Conservation (phyloP, 441 rosid species). For the Arabidopsis hybrid region DNA sequence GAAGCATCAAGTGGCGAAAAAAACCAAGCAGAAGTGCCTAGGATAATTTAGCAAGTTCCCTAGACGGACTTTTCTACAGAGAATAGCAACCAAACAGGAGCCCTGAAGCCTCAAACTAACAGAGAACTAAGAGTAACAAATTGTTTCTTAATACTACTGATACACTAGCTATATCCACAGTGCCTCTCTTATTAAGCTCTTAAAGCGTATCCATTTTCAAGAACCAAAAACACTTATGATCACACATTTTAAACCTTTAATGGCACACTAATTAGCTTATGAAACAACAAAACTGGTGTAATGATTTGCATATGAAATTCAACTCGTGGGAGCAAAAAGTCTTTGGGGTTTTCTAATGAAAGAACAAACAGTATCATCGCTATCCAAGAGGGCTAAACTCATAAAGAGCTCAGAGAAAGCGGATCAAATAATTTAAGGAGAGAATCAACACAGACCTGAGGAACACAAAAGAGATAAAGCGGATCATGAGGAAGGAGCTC, state of each 20-base stretch:
- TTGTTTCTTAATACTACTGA: neutral
- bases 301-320: neutral
- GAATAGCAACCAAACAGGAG: slow-evolving; percentile 10
- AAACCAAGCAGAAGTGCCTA: slow-evolving; percentile 10
- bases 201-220: neutral
- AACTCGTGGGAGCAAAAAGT: no score
- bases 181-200: neutral
- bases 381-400: slow-evolving; percentile 1
- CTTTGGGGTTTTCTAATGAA: no score
- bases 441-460: slow-evolving; percentile 32
- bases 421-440: neutral
- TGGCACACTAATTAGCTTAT: no score
- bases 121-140: neutral
- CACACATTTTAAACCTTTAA: slow-evolving; percentile 1
- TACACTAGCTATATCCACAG: neutral
- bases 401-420: slow-evolving; percentile 1
- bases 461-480: slow-evolving; percentile 2
- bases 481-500: slow-evolving; percentile 54
- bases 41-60: neutral
- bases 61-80: neutral
- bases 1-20: slow-evolving; percentile 14
- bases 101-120: neutral
- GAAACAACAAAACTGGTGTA: slow-evolving; percentile 10
- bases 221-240: neutral
- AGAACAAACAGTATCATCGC: neutral